A percentile compares a stretch with the other conserved stretches of the same genome.
Conservation (phyloP, 1,284 basidiomycete species). For the Ceratobasidium sp. region DNA sequence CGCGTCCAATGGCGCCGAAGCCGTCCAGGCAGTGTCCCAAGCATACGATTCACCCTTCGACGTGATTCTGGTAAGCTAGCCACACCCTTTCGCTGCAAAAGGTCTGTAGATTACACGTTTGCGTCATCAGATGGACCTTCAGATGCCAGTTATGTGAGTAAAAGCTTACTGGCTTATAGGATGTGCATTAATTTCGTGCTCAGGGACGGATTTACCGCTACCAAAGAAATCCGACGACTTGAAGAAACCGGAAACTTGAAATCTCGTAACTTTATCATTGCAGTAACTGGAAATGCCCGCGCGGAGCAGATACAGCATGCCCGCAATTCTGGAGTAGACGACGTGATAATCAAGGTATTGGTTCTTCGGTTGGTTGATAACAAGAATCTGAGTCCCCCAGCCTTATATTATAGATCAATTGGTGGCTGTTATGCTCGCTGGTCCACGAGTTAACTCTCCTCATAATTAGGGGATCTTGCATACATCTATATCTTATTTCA, state of each 20-base stretch:
- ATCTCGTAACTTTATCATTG: conserved; percentile 52
- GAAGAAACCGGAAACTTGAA: conserved; percentile 51
- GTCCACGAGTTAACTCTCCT: no score
- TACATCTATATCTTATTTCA: no score
- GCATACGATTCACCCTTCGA: no score
- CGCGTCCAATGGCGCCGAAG: conserved; percentile 53
- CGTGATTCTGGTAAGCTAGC: no score
- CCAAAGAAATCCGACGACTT: conserved; percentile 52
- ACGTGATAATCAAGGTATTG: conserved; percentile 44
- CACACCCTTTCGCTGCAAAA: no score
- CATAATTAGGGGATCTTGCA: no score
- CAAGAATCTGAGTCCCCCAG: no score
- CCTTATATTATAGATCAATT: no score
- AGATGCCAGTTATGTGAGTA: conserved; percentile 54
- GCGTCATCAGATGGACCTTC: conserved; percentile 54
- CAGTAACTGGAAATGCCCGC: conserved; percentile 53
- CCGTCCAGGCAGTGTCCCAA: conserved; percentile 43
- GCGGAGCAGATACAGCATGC: conserved; percentile 39
- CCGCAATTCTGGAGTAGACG: conserved; percentile 43
- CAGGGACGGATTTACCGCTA: conserved; percentile 52
- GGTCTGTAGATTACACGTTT: no score
- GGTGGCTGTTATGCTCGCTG: no score
- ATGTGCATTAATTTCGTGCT: neutral
- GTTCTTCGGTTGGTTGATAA: no score
- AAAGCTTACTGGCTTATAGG: neutral